Evolutionary conservation across 805 yeast species (phyloP).

Genomic region (Yamadazyma phyllophila): DNA sequence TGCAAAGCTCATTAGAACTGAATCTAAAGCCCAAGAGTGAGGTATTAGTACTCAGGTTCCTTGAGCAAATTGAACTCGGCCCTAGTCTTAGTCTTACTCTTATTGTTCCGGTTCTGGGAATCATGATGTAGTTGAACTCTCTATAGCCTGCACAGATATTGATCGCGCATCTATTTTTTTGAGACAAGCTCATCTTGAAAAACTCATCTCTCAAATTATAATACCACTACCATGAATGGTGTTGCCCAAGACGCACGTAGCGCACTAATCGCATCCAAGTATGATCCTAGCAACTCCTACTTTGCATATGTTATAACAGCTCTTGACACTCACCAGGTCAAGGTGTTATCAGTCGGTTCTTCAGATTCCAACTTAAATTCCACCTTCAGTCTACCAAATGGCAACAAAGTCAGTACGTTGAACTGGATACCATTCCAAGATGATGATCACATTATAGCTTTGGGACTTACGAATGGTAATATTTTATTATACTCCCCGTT

Average conservation of each 20-base stretch:
- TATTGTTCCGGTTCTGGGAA: neutral
- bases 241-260: conserved; percentile 14
- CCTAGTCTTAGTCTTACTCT: neutral
- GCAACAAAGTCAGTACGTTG: conserved; percentile 46
- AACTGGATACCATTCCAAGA: conserved; percentile 47
- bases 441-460: conserved; percentile 49
- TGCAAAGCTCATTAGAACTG: too few relatives aligned
- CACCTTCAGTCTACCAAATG: conserved; percentile 53
- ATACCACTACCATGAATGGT: conserved; percentile 1
- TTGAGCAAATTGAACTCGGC: neutral
- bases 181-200: conserved; percentile 14
- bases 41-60: too few relatives aligned
- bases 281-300: conserved; percentile 61
- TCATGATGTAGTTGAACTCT: neutral
- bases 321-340: conserved; percentile 66
- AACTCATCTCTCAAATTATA: conserved; percentile 7
- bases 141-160: conserved; percentile 3
- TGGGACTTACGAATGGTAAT: conserved; percentile 67
- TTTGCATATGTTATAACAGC: conserved; percentile 66
- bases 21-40: too few relatives aligned
- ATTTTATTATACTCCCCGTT: conserved; percentile 67
- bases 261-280: conserved; percentile 43
- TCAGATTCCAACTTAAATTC: conserved; percentile 44
- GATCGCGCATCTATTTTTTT: conserved; percentile 4
- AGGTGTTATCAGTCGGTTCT: conserved; percentile 53